phyloP scores from a whole-genome alignment of 495 filamentous ascomycete genomes.

The Aspergillus sclerotioniger region DNA sequence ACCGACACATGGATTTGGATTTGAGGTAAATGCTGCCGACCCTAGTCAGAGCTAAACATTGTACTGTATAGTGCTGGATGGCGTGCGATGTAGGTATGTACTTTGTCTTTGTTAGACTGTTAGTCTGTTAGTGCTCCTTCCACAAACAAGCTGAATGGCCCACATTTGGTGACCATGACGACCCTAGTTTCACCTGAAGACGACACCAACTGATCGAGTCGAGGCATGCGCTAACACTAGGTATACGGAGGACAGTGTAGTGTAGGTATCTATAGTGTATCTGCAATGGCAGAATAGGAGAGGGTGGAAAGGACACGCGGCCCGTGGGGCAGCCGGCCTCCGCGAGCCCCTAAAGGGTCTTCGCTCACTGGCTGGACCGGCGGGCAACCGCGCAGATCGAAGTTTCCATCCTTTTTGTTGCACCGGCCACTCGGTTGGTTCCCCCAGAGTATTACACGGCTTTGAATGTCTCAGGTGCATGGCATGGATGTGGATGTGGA shows the following conservation, averaged over 20 bases:
- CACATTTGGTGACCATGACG: not conserved
- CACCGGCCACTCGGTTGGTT: not conserved
- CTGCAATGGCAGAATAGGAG: constrained; percentile 4
- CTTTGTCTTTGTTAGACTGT: not conserved
- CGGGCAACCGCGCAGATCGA: constrained; percentile 22
- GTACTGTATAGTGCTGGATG: not conserved
- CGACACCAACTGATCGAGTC: not conserved
- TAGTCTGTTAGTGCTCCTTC: no score
- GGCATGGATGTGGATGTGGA: no score
- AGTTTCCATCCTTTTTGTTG: not conserved
- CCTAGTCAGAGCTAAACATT: not conserved
- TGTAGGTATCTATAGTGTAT: not conserved
- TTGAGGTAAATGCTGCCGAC: not conserved
- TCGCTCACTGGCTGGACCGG: constrained; percentile 16
- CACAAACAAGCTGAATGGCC: no score
- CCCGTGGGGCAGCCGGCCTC: constrained; percentile 21
- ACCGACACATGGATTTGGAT: not conserved
- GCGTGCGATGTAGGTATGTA: not conserved
- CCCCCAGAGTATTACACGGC: not conserved
- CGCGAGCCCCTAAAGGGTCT: not conserved
- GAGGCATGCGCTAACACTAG: not conserved
- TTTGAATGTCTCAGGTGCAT: not conserved
- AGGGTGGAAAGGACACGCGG: constrained; percentile 23
- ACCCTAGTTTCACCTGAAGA: not conserved
- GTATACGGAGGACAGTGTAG: not conserved